Base-by-base conservation (phyloP, 1,284 basidiomycete genomes). In the Irpex lacteus region DNA sequence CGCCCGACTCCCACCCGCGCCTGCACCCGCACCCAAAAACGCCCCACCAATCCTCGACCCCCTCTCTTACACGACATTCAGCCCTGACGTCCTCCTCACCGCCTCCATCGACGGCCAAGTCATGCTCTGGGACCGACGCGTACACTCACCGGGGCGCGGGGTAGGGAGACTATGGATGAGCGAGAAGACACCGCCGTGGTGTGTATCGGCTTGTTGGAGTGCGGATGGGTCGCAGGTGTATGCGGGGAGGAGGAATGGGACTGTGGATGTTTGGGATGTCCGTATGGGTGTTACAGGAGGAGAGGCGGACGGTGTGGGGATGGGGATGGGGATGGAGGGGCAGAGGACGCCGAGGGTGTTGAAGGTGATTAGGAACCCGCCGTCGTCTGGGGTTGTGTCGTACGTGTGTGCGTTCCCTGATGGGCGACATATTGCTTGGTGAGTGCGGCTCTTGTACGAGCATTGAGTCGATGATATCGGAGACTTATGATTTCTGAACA, bases 111-210 rank as follows among this genome's bases (percentile, higher is more conserved):
- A 98, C 70, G 97, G 98, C 0, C 94, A 98, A 73, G 87, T 98
- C 18, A 87, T 96, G 44, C 75, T 99, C 5, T 97, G 96, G 90
- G 97, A 99, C 73, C 85, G 89, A 68, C 82, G 97, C 64, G 87
- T 88, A 38, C 81, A 87, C 56, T 79, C 82, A 1, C 77, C 82
- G 36, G 87, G 89, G 36, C 77, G 75, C 37, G 91, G 93, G 4
- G 92, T 97, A 0, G 94, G 95, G 21, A 82, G 95, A 63, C 77
- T 98, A 54, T 88, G 90, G 81, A 87, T 96, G 77, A 92, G 90
- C 68, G 92, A 94, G 67, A 94, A 92, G 75, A 95, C 94, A 8
- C 95, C 96, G 21, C 96, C 96, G 0, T 98, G 96, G 96, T 98
- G 95, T 77, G 86, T 96, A 73, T 95, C 95, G 69, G 91, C 95